A percentile compares a stretch with the other conserved stretches of the same genome.
Evolutionary conservation across 202 grass and related monocot genomes (phyloP).

Genomic region (Dendrocalamus latiflorus): DNA sequence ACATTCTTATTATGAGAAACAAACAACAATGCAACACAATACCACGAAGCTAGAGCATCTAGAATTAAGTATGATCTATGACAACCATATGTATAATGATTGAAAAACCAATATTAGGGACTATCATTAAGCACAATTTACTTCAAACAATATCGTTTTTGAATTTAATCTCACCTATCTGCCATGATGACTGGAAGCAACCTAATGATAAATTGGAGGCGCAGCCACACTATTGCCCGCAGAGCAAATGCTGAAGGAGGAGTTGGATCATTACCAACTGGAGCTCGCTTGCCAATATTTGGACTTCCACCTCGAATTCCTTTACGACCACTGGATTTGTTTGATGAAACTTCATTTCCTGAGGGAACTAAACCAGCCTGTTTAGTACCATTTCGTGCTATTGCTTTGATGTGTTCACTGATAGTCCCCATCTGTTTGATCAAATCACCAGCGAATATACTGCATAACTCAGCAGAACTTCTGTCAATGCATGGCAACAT

Average conservation of each 20-base stretch:
- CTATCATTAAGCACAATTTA: background rate
- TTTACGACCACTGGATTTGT: constrained; percentile 74
- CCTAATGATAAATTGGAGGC: constrained; percentile 91
- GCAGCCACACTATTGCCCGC: constrained; percentile 73
- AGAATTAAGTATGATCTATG: background rate
- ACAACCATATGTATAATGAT: background rate
- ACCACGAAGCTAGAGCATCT: background rate
- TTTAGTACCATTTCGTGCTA: constrained; percentile 65
- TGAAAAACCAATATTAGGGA: background rate
- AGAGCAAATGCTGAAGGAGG: constrained; percentile 72
- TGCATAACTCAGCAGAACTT: constrained; percentile 68
- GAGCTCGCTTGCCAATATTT: constrained; percentile 63
- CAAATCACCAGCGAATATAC: constrained; percentile 78
- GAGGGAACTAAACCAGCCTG: constrained; percentile 57
- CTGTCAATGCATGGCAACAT: constrained; percentile 92
- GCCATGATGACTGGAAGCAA: constrained; percentile 84
- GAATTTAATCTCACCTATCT: constrained; percentile 64
- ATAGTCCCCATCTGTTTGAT: constrained; percentile 92
- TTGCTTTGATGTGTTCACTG: constrained; percentile 75
- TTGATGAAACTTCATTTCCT: constrained; percentile 63
- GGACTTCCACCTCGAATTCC: constrained; percentile 78
- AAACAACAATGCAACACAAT: background rate
- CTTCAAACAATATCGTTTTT: background rate
- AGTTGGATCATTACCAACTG: constrained; percentile 58
- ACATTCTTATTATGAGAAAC: background rate